A percentile compares a stretch with the other conserved stretches of the same genome.
These are phyloP conservation scores for Hypericum androsaemum DNA, from an alignment of 345 rosid genomes.

Conservation along the genomic window DNA sequence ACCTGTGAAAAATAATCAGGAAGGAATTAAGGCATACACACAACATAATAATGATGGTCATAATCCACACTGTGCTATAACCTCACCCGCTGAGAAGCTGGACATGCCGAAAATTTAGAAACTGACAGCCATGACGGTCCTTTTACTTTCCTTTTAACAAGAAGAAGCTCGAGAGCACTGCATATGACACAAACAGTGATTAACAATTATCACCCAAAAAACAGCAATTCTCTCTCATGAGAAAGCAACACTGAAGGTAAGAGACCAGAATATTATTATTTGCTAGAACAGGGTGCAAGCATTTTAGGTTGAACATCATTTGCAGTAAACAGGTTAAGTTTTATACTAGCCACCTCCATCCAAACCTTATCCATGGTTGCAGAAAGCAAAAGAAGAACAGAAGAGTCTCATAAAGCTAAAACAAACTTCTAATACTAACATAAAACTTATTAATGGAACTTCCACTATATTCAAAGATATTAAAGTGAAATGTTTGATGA, in stretches of 20 bases:
- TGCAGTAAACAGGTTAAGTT: too few species aligned
- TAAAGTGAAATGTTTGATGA: too few species aligned
- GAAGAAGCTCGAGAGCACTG: slow-evolving; percentile 97
- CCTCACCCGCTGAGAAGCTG: slow-evolving; percentile 68
- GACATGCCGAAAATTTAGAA: slow-evolving; percentile 59
- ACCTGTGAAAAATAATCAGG: slow-evolving; percentile 41
- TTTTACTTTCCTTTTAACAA: slow-evolving; percentile 74
- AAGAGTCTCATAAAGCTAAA: too few species aligned
- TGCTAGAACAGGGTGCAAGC: too few species aligned
- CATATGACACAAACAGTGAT: slow-evolving; percentile 17
- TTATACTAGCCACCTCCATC: too few species aligned
- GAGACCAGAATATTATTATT: neutral
- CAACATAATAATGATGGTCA: slow-evolving; percentile 6
- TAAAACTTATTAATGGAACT: too few species aligned
- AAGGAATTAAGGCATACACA: slow-evolving; percentile 11
- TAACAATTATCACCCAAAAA: too few species aligned
- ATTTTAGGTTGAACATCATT: too few species aligned
- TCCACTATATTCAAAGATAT: too few species aligned
- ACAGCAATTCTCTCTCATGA: neutral
- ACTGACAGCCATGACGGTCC: slow-evolving; percentile 92
- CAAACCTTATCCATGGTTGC: too few species aligned
- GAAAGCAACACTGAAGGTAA: neutral
- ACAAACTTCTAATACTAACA: too few species aligned
- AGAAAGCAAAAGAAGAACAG: too few species aligned
- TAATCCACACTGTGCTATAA: slow-evolving; percentile 14